Conservation (phyloP, 164 flowering plant genomes). For the Euptelea pleiosperma region DNA sequence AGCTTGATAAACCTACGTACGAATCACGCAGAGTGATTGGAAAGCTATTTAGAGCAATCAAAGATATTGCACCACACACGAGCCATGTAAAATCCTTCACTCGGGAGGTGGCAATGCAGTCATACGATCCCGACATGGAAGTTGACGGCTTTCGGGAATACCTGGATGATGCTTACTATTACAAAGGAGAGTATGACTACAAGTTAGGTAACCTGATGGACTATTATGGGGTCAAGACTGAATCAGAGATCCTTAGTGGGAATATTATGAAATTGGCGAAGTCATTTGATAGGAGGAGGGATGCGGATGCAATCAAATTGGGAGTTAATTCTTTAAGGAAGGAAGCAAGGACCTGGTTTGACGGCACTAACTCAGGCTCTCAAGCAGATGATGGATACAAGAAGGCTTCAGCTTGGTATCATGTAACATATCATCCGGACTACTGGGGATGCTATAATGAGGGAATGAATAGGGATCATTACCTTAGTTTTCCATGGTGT, state of each 20-base stretch:
- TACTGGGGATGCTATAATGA: constrained; percentile 66
- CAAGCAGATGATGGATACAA: constrained; percentile 36
- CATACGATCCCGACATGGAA: constrained; percentile 74
- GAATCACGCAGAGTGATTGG: constrained; percentile 35
- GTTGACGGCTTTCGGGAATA: constrained; percentile 62
- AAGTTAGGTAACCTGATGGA: constrained; percentile 73
- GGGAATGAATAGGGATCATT: constrained; percentile 56
- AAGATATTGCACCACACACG: constrained; percentile 32
- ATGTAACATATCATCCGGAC: constrained; percentile 65
- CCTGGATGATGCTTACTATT: constrained; percentile 50
- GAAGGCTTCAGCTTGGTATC: constrained; percentile 87
- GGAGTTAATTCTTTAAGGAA: constrained; percentile 67
- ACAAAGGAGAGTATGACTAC: constrained; percentile 59
- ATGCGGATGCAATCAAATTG: constrained; percentile 50
- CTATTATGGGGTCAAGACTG: constrained; percentile 67
- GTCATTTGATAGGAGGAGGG: constrained; percentile 51
- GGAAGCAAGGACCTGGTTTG: constrained; percentile 69
- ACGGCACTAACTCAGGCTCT: constrained; percentile 17
- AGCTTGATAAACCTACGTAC: constrained; percentile 64
- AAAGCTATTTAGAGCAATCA: constrained; percentile 53
- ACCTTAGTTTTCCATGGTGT: constrained; percentile 83
- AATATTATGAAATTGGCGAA: constrained; percentile 51
- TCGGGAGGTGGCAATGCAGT: constrained; percentile 40
- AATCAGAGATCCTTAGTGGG: constrained; percentile 71
- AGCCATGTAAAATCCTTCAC: constrained; percentile 42